Evolutionary conservation across 257 asterid genomes (phyloP), one percentile per base, ranked within the genome.

Genomic region (Galeopsis tetrahit): DNA sequence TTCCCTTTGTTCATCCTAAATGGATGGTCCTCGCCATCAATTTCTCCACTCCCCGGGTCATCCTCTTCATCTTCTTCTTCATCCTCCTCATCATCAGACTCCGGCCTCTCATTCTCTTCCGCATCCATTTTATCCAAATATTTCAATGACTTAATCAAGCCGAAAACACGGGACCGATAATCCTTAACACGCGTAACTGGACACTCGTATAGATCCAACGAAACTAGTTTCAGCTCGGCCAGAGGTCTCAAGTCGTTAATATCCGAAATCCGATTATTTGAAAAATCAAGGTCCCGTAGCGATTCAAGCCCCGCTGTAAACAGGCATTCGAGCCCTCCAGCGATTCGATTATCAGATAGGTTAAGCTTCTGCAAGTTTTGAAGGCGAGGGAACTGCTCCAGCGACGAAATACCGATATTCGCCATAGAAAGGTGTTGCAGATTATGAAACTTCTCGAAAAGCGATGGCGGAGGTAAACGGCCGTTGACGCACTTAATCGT

Each of bases 81-180:
- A 0, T 86, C 91, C 0, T 87, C 97, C 81, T 94, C 98, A 0
- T 93, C 98, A 40, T 93, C 97, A 4, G 96, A 91, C 75, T 89
- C 99, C 1, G 96, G 97, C 80, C 97, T 84, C 88, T 89, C 99
- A 57, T 91, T 89, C 70, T 85, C 99, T 66, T 94, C 97, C 0
- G 88, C 90, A 33, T 94, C 99, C 96, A 91, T 94, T 83, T 94
- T 94, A 85, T 94, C 99, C 86, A 91, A 77, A 79, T 84, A 91
- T 80, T 85, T 89, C 79, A 94, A 79, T 35, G 96, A 89, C 84
- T 80, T 80, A 79, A 91, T 91, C 90, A 94, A 80, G 11, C 93
- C 93, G 46, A 94, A 91, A 77, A 88, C 97, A 15, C 88, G 89
- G 69, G 96, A 85, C 80, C 97, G 88, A 73, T 91, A 91, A 68